Evolutionary conservation across 352 stramenopile genomes (phyloP).

Genomic region (Phytophthora capsici): DNA sequence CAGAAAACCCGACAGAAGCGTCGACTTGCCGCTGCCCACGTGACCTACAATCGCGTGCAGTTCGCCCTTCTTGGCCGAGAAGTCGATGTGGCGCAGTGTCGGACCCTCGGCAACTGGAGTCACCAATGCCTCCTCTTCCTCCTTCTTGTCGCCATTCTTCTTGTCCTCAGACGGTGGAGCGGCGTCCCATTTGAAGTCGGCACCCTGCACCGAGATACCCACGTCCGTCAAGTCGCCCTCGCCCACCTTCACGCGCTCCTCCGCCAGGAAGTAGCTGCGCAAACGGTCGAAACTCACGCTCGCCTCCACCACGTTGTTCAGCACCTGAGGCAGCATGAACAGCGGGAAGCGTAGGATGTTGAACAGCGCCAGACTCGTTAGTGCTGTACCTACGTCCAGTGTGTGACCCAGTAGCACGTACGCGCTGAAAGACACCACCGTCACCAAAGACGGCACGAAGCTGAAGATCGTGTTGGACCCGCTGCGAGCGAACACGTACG

Average conservation of each 20-base stretch:
- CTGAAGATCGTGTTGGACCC: slow-evolving; percentile 66
- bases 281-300: slow-evolving; percentile 60
- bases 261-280: slow-evolving; percentile 68
- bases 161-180: slow-evolving; percentile 30
- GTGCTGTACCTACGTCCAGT: slow-evolving; percentile 57
- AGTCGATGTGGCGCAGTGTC: slow-evolving; percentile 61
- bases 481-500: slow-evolving; percentile 56
- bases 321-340: slow-evolving; percentile 72
- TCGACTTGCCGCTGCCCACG: slow-evolving; percentile 67
- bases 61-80: slow-evolving; percentile 75
- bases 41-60: slow-evolving; percentile 62
- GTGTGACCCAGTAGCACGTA: slow-evolving; percentile 68
- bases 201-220: slow-evolving; percentile 54
- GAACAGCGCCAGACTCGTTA: slow-evolving; percentile 66
- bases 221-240: slow-evolving; percentile 79
- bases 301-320: slow-evolving; percentile 36
- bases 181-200: slow-evolving; percentile 77
- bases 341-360: slow-evolving; percentile 66
- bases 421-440: slow-evolving; percentile 51
- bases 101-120: slow-evolving; percentile 29
- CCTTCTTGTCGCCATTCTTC: slow-evolving; percentile 49
- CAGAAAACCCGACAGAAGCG: slow-evolving; percentile 51
- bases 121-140: slow-evolving; percentile 34
- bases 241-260: slow-evolving; percentile 75
- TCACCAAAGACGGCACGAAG: slow-evolving; percentile 58